Evolutionary conservation across 2,329 filamentous ascomycete species (phyloP), one percentile per base, ranked within the genome.

Genomic region (Aspergillus vadensis): DNA sequence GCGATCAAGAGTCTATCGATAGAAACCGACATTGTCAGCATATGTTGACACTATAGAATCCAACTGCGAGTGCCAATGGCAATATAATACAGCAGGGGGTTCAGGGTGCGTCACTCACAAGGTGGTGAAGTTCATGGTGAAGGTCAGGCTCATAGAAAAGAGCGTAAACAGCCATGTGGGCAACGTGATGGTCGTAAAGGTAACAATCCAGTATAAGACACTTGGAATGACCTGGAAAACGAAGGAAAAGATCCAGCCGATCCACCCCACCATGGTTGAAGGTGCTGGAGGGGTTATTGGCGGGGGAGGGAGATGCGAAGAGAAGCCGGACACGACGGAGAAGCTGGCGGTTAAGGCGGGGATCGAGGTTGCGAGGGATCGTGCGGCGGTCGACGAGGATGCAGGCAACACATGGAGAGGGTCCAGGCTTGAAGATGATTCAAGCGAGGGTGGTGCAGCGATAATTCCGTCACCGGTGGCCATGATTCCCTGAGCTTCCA

Each of bases 51-150:
- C 41, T 6, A 12, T n/a, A 30, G 9, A 23, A 23, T 17, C 10
- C 6, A 7, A 25, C 9, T 17, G 15, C 5, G 10, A 4, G 19
- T 8, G 15, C 5, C 32, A 27, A 4, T 6, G 12, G 12, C 32
- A 36, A 15, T 36, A 30, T 19, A 12, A 15, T 39, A 52, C 4
- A 39, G 23, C 39, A n/a, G 30, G 41, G 15, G 39, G 53, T 12
- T 6, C 4, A 36, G 32, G 1, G 32, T 36, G 32, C 32, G 32
- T 36, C 5, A 36, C 88, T 73, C 86, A 96, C 88, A 99, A 78
- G 17, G 95, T 99, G 19, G 94, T 98, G 69, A 95, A 94, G 75
- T 98, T 98, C 93, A 99, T 96, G 10, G 95, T 99, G 72, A 99
- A 91, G 0, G 95, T 99, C 81, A 96, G 82, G 76, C 91, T 97